Evolutionary conservation across 345 rosid genomes (phyloP).

Genomic region (Microthlaspi erraticum): DNA sequence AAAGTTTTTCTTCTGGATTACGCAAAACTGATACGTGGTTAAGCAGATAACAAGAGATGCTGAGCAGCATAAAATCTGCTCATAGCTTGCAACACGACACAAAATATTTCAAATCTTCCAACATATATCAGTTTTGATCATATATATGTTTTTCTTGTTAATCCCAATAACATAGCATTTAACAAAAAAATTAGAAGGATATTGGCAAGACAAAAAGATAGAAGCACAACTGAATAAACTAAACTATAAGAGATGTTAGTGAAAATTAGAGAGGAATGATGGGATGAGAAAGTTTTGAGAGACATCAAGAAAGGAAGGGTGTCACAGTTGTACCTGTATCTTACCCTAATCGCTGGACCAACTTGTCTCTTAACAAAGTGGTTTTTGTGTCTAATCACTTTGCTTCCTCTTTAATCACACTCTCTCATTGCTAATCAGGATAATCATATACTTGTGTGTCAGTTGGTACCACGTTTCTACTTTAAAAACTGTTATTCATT

Average conservation of each 20-base stretch:
- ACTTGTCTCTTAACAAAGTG: slow-evolving; percentile 35
- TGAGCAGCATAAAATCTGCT: no score
- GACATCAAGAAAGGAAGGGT: slow-evolving; percentile 43
- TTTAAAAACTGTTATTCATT: background rate
- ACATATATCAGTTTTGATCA: background rate
- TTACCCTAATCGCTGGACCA: slow-evolving; percentile 35
- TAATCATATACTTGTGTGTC: slow-evolving; percentile 15
- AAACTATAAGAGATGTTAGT: no score
- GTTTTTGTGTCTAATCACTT: slow-evolving; percentile 43
- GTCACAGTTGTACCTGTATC: slow-evolving; percentile 31
- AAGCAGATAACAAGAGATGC: no score
- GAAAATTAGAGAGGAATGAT: slow-evolving; percentile 13
- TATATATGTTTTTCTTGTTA: background rate
- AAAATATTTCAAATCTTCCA: no score
- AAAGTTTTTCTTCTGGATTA: no score
- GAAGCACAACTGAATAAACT: no score
- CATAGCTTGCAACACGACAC: no score
- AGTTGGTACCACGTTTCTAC: slow-evolving; percentile 11
- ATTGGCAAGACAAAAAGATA: background rate
- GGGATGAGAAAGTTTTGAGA: slow-evolving; percentile 12
- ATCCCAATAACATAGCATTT: background rate
- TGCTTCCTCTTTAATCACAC: slow-evolving; percentile 41
- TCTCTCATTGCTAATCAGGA: slow-evolving; percentile 28
- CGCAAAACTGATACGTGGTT: no score
- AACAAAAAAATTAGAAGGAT: background rate